Evolutionary conservation across 331 rosid species (phyloP).

Genomic region (Quercus phellos): DNA sequence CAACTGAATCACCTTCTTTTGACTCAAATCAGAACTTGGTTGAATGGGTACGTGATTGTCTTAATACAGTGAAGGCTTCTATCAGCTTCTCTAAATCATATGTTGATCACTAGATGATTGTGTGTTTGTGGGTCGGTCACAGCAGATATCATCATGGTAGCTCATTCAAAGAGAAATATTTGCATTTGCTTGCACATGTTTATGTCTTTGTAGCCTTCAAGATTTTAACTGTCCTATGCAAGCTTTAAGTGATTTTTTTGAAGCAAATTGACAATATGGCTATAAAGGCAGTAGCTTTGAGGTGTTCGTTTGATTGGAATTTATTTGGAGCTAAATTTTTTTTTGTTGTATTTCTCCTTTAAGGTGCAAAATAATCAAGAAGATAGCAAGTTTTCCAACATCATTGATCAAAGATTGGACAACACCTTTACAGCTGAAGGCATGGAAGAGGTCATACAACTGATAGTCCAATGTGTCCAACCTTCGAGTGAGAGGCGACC

Average conservation of each 20-base stretch:
- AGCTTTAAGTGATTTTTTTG: not conserved
- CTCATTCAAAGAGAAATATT: not conserved
- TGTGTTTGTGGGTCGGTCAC: not conserved
- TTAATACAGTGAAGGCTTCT: not conserved
- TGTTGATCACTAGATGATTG: not conserved
- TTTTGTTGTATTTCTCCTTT: slow-evolving; percentile 2
- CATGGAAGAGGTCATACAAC: slow-evolving; percentile 54
- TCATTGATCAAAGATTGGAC: slow-evolving; percentile 60
- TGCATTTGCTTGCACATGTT: not conserved
- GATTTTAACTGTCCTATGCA: not conserved
- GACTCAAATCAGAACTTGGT: slow-evolving; percentile 53
- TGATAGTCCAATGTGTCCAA: slow-evolving; percentile 48
- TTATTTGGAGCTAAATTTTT: not conserved
- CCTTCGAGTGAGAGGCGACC: slow-evolving; percentile 77
- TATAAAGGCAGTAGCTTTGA: not conserved
- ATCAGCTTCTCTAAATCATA: not conserved
- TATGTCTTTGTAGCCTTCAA: not conserved
- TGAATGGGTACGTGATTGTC: slow-evolving; percentile 61
- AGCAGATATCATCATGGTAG: not conserved
- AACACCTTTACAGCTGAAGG: slow-evolving; percentile 72
- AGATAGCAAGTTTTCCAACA: slow-evolving; percentile 23
- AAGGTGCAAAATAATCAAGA: slow-evolving; percentile 57
- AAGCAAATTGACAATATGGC: not conserved
- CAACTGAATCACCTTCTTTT: slow-evolving; percentile 41
- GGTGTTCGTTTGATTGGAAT: not conserved